Evolutionary conservation across 164 flowering plant genomes (phyloP).

Genomic region (Berberis thunbergii): DNA sequence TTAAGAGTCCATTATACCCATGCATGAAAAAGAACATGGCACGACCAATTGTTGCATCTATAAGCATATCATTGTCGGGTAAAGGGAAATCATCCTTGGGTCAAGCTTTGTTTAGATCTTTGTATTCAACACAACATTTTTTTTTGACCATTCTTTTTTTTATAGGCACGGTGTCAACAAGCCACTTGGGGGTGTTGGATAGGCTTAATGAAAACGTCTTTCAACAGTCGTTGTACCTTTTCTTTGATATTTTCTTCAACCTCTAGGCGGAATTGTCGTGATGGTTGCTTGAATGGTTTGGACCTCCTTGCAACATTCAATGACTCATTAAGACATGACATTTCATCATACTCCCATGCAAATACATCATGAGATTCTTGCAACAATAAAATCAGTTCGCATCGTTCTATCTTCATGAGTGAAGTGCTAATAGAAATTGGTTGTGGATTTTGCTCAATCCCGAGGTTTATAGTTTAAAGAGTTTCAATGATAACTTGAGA

Average conservation of each 20-base stretch:
- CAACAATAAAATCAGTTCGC: too few species aligned
- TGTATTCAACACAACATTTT: not conserved
- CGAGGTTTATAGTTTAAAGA: too few species aligned
- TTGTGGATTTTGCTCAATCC: too few species aligned
- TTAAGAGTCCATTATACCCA: not conserved
- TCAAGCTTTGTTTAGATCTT: not conserved
- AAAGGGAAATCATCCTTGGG: not conserved
- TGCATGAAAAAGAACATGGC: not conserved
- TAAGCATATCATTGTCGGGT: not conserved
- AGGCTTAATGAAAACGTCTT: not conserved
- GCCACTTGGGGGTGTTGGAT: not conserved
- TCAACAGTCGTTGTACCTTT: not conserved
- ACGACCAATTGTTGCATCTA: not conserved
- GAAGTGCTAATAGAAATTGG: too few species aligned
- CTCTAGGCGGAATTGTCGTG: not conserved
- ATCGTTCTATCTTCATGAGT: too few species aligned
- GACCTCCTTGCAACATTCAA: not conserved
- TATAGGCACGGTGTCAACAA: not conserved
- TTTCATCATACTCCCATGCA: not conserved
- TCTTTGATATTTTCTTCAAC: not conserved
- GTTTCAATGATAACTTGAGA: too few species aligned
- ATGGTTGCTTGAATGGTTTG: not conserved
- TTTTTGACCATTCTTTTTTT: not conserved
- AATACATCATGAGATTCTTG: not conserved
- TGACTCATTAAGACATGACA: not conserved